Percentiles rank a stretch among this genome's conserved stretches.
phyloP scores from a whole-genome alignment of 2,329 filamentous ascomycete genomes.

The Dactylellina parvicollis region DNA sequence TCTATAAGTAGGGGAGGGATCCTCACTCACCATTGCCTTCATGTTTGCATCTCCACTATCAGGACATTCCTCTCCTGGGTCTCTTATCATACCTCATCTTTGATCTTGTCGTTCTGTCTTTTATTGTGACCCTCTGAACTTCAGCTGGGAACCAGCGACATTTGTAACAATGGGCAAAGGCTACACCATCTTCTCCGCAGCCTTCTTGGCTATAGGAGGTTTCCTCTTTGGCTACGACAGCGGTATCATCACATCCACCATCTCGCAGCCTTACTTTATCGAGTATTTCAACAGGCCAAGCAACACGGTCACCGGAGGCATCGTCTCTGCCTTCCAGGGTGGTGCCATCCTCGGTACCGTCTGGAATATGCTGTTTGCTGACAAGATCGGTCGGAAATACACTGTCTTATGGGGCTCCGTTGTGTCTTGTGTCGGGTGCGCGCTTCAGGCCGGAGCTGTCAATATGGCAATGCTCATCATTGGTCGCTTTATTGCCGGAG shows the following conservation, averaged over 20 bases:
- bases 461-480: slow-evolving; percentile 68
- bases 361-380: slow-evolving; percentile 69
- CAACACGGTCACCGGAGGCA: slow-evolving; percentile 69
- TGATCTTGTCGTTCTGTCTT: neutral
- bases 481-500: slow-evolving; percentile 70
- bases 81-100: slow-evolving; percentile 1
- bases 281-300: slow-evolving; percentile 67
- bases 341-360: slow-evolving; percentile 69
- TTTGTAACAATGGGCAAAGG: slow-evolving; percentile 21
- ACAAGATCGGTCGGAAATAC: slow-evolving; percentile 69
- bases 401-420: slow-evolving; percentile 55
- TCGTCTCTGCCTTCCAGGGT: slow-evolving; percentile 72
- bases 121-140: too few species aligned
- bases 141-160: too few species aligned
- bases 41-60: neutral
- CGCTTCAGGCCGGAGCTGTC: slow-evolving; percentile 69
- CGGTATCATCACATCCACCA: slow-evolving; percentile 66
- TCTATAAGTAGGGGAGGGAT: slow-evolving; percentile 19
- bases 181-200: slow-evolving; percentile 26
- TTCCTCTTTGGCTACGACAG: slow-evolving; percentile 64
- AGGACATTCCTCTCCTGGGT: neutral
- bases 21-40: neutral
- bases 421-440: slow-evolving; percentile 65
- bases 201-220: slow-evolving; percentile 30
- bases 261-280: slow-evolving; percentile 69